Base-by-base conservation (phyloP, 306 rosid genomes). In the Lithocarpus polystachyus region DNA sequence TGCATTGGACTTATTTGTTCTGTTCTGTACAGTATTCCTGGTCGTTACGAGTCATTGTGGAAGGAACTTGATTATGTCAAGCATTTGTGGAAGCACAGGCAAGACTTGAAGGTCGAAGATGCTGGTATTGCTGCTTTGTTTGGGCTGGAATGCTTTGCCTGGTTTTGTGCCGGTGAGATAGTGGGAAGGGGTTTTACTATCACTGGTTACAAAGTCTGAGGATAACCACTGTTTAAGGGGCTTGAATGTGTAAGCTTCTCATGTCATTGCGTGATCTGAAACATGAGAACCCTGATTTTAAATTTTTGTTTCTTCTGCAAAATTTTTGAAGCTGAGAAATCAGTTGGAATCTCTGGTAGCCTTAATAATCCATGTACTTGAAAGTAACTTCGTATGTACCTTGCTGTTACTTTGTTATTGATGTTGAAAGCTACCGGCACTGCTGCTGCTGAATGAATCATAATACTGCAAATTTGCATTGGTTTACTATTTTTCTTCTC, bases 151-250 rank as follows among this genome's bases (percentile, higher is more conserved):
- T 89, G 94, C 92, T 94, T 76, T 82, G 92, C 92, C 40, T 94
- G 96, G 96, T 92, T 23, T 80, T 89, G 91, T 75, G 90, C 88
- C 6, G 97, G 97, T 56, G 97, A 94, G 87, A 90, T 94, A 72
- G 90, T 90, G 54, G 97, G 98, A 75, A 94, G 97, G 88, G 98
- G 97, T 71, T 94, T 94, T 51, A 92, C 97, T 43, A 72, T 92
- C 88, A 92, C 98, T 0, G 97, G 98, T 79, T 92, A 94, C 82
- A 74, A 87, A 75, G 90, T 88, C 82, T 94, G 84, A 92, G 73
- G 70, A 56, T 76, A 59, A 61, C 75, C 71, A 54, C 78, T 56
- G 81, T 79, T 74, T 78, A 78, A 74, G 55, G 85, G 80, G 75
- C 53, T 86, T 88, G 75, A 79, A 61, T 70, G 13, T 76, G 77